These are phyloP conservation scores for Nicotiana rustica DNA, from an alignment of 305 asterid genomes.

Conservation along the genomic window DNA sequence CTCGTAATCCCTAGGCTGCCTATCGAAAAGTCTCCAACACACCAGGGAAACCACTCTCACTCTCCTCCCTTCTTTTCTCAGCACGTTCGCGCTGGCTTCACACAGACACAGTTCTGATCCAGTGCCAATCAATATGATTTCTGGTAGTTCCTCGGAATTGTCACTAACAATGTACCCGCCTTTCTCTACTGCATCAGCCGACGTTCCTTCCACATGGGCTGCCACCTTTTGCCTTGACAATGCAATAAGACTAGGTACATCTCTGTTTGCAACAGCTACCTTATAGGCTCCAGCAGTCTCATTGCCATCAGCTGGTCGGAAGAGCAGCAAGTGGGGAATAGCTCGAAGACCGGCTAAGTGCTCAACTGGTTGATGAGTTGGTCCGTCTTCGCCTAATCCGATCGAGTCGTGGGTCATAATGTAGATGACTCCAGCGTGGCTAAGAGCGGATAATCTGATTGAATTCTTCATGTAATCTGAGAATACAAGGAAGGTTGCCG, in stretches of 20 bases:
- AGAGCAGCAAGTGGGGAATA: slow-evolving; percentile 52
- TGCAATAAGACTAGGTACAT: slow-evolving; percentile 49
- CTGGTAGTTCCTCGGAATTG: slow-evolving; percentile 50
- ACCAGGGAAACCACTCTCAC: slow-evolving; percentile 59
- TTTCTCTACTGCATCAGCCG: slow-evolving; percentile 45
- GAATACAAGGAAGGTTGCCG: slow-evolving; percentile 59
- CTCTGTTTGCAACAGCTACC: slow-evolving; percentile 48
- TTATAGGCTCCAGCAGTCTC: slow-evolving; percentile 59
- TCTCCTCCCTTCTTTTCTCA: slow-evolving; percentile 55
- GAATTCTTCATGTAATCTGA: slow-evolving; percentile 67
- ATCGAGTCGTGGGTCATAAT: slow-evolving; percentile 60
- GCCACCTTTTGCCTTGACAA: slow-evolving; percentile 58
- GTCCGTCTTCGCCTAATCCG: slow-evolving; percentile 61
- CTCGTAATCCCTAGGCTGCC: slow-evolving; percentile 47
- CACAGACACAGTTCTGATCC: slow-evolving; percentile 60
- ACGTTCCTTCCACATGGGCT: slow-evolving; percentile 53
- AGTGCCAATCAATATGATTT: slow-evolving; percentile 55
- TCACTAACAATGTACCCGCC: slow-evolving; percentile 61
- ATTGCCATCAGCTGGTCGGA: slow-evolving; percentile 63
- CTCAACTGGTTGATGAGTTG: slow-evolving; percentile 65
- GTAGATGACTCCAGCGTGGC: slow-evolving; percentile 59
- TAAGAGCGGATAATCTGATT: slow-evolving; percentile 56
- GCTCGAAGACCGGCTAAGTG: slow-evolving; percentile 63
- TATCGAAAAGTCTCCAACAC: slow-evolving; percentile 61
- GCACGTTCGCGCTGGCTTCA: slow-evolving; percentile 46